phyloP scores from a whole-genome alignment of 2,329 filamentous ascomycete species.

The Sclerotinia spermophila region DNA sequence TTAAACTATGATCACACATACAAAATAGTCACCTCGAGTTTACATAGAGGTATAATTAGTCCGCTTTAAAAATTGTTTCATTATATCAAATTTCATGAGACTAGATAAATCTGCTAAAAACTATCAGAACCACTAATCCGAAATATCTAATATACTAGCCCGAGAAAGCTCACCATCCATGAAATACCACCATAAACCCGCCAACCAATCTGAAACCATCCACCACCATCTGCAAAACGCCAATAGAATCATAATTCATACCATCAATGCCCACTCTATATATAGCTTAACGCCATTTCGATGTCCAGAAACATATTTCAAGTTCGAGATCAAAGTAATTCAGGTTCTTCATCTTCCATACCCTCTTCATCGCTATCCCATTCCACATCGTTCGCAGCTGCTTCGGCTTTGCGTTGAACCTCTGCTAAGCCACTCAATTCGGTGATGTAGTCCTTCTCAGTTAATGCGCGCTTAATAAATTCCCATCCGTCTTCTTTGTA shows the following conservation, averaged over 20 bases:
- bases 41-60: neutral
- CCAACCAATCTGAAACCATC: neutral
- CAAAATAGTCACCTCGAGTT: neutral
- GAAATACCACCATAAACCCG: neutral
- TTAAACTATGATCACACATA: neutral
- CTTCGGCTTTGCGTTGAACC: slow-evolving; percentile 59
- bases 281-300: slow-evolving; percentile 13
- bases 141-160: neutral
- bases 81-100: neutral
- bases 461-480: slow-evolving; percentile 71
- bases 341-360: slow-evolving; percentile 50
- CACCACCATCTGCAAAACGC: slow-evolving; percentile 12
- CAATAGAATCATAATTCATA: neutral
- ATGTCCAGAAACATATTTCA: slow-evolving; percentile 3
- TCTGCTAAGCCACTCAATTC: slow-evolving; percentile 72
- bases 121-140: neutral
- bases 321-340: slow-evolving; percentile 28
- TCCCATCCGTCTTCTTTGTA: slow-evolving; percentile 69
- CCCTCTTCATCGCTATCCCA: slow-evolving; percentile 56
- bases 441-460: slow-evolving; percentile 73
- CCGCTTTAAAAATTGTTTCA: neutral
- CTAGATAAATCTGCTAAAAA: neutral
- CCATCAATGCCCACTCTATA: neutral
- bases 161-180: neutral
- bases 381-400: slow-evolving; percentile 49